Percentiles rank a stretch among this genome's conserved stretches.
Conservation (phyloP, 2,329 filamentous ascomycete species). For the Akanthomyces dipterigenus region DNA sequence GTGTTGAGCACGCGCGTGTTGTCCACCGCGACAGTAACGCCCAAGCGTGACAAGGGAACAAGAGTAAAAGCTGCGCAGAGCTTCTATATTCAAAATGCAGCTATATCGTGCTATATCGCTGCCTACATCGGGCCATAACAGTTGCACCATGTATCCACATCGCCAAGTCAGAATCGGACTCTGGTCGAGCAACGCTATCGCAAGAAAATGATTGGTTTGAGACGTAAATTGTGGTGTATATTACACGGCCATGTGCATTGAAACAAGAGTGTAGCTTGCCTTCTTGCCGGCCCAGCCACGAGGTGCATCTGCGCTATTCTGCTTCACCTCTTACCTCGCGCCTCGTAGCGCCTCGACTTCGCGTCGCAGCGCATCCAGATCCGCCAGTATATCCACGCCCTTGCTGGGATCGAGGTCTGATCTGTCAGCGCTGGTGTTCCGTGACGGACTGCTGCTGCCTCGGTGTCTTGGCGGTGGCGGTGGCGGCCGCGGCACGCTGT, state of each 20-base stretch:
- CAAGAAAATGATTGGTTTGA: neutral
- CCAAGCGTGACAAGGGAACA: too few relatives aligned
- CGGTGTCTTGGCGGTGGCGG: constrained; percentile 44
- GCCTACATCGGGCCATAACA: too few relatives aligned
- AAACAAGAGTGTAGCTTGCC: neutral
- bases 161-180: too few relatives aligned
- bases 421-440: constrained; percentile 13
- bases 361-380: constrained; percentile 63
- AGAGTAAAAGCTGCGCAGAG: too few relatives aligned
- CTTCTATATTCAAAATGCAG: too few relatives aligned
- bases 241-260: neutral
- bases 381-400: constrained; percentile 59
- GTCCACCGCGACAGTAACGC: too few relatives aligned
- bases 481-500: constrained; percentile 23
- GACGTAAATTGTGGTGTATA: neutral
- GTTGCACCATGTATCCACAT: too few relatives aligned
- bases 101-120: too few relatives aligned
- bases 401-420: constrained; percentile 22
- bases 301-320: neutral
- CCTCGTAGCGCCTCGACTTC: constrained; percentile 63
- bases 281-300: neutral
- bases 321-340: neutral
- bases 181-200: too few relatives aligned
- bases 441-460: constrained; percentile 33
- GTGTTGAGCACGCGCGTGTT: too few relatives aligned